phyloP scores from a whole-genome alignment of 345 rosid species.

The Clarkia xantiana region DNA sequence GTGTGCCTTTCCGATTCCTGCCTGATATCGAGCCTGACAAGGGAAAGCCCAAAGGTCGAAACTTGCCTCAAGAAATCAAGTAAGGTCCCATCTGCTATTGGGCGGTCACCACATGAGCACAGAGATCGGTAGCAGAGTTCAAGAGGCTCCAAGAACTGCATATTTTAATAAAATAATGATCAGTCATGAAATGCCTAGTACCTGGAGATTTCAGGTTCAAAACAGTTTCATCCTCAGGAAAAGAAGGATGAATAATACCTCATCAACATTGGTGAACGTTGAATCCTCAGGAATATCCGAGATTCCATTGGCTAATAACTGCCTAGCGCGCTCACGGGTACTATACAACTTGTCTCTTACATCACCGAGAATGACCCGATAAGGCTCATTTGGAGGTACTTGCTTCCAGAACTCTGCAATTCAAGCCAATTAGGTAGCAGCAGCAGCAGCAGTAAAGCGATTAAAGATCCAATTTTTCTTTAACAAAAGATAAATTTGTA shows the following conservation, averaged over 20 bases:
- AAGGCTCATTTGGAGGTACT: slow-evolving; percentile 78
- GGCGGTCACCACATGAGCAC: slow-evolving; percentile 66
- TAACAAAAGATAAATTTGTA: slow-evolving; percentile 11
- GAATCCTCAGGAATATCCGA: slow-evolving; percentile 81
- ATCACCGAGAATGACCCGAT: slow-evolving; percentile 84
- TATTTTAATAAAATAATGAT: slow-evolving; percentile 1
- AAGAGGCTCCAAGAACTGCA: slow-evolving; percentile 88
- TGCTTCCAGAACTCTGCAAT: slow-evolving; percentile 91
- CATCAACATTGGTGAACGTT: slow-evolving; percentile 61
- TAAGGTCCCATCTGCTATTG: slow-evolving; percentile 97
- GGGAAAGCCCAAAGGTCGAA: slow-evolving; percentile 90
- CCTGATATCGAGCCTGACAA: slow-evolving; percentile 85
- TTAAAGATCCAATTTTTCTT: neutral
- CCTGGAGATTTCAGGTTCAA: neutral
- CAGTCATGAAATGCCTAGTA: neutral
- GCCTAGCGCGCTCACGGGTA: slow-evolving; percentile 91
- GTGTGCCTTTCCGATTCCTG: slow-evolving; percentile 95
- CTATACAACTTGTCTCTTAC: slow-evolving; percentile 84
- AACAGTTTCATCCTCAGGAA: no score
- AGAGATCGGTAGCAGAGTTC: slow-evolving; percentile 92
- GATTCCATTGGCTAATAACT: slow-evolving; percentile 50
- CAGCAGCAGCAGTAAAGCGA: no score
- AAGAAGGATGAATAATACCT: slow-evolving; percentile 22
- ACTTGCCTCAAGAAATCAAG: slow-evolving; percentile 94
- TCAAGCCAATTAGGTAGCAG: slow-evolving; percentile 3